Base-by-base conservation (phyloP, 1,284 basidiomycete genomes). In the Puccinia horiana region DNA sequence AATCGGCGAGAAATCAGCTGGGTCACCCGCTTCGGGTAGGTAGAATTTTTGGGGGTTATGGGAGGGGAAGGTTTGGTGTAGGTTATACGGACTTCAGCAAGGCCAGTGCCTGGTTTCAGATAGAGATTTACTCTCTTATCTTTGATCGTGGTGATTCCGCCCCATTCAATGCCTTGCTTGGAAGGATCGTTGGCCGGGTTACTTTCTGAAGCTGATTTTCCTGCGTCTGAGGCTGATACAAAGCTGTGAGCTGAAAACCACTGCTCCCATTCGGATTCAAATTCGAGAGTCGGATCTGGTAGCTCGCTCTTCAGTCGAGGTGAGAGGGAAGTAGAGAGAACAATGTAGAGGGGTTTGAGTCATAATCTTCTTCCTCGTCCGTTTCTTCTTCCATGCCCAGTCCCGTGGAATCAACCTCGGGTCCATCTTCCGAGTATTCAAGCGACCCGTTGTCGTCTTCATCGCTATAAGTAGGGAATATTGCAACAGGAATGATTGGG, bases 291-390 rank as follows among this genome's bases (percentile, higher is more conserved):
- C 5, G 81, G 81, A 82, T 82, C 81, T 11, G 81, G 81, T 82
- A 82, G 58, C 67, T 82, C 76, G 29, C 76, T 75, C 32, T 83
- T 83, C 29, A 84, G 82, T 69, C 81, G 76, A 37, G 84, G 84
- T 32, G 84, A 84, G 12, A 75, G 76, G 20, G 82, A 82, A 9
- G 77, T 83, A 16, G 84, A 84, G 26, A 84, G 78, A 1, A 83
- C 78, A 20, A 81, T 58, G 65, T 84, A 84, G 6, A 84, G 78
- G 6, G 76, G 63, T 84, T 82, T 8, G 70, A 76, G 44, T 83
- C 83, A 47, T 82, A 82, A 56, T 83, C 82, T 76, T 84, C 83
- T 52, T 83, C 84, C 37, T 83, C 83, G 16, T 82, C 81, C 29
- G 78, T 77, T 77, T 81, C 81, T 44, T 76, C 81, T 44, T 76